phyloP scores from a whole-genome alignment of 2,329 filamentous ascomycete genomes.

The Penicillium concentricum region DNA sequence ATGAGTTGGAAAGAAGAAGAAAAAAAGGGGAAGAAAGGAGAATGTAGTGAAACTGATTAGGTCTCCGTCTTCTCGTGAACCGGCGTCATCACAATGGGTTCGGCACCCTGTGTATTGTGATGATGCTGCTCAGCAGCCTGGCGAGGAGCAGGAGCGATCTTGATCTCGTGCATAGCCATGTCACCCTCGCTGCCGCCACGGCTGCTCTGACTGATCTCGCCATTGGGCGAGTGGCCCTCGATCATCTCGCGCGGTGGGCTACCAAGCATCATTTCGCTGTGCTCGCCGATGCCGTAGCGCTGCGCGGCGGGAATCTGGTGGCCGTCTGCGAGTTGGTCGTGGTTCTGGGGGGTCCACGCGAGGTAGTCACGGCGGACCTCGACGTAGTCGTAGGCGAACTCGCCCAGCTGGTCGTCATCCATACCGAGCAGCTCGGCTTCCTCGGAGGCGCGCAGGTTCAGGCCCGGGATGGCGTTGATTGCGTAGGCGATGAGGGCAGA shows the following conservation, averaged over 20 bases:
- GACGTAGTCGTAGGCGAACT: slow-evolving; percentile 54
- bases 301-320: slow-evolving; percentile 57
- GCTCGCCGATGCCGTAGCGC: slow-evolving; percentile 60
- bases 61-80: slow-evolving; percentile 26
- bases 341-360: slow-evolving; percentile 50
- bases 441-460: slow-evolving; percentile 65
- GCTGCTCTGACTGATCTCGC: slow-evolving; percentile 30
- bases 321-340: slow-evolving; percentile 47
- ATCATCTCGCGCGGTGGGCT: slow-evolving; percentile 45
- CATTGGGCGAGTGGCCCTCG: slow-evolving; percentile 26
- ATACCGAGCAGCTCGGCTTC: slow-evolving; percentile 68
- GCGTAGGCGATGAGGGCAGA: slow-evolving; percentile 68
- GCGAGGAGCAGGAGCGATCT: slow-evolving; percentile 30
- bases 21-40: neutral
- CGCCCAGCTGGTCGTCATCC: slow-evolving; percentile 53
- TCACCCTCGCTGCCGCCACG: slow-evolving; percentile 32
- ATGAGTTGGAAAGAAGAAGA: neutral
- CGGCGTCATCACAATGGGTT: slow-evolving; percentile 13
- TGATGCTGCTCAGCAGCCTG: slow-evolving; percentile 31
- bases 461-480: slow-evolving; percentile 69
- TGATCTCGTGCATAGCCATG: slow-evolving; percentile 32
- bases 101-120: slow-evolving; percentile 13
- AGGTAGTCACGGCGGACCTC: slow-evolving; percentile 53
- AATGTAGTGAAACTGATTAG: neutral
- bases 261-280: slow-evolving; percentile 61